phyloP scores from a whole-genome alignment of 371 early-diverging fungal species.

The Haplosporangium sp. region DNA sequence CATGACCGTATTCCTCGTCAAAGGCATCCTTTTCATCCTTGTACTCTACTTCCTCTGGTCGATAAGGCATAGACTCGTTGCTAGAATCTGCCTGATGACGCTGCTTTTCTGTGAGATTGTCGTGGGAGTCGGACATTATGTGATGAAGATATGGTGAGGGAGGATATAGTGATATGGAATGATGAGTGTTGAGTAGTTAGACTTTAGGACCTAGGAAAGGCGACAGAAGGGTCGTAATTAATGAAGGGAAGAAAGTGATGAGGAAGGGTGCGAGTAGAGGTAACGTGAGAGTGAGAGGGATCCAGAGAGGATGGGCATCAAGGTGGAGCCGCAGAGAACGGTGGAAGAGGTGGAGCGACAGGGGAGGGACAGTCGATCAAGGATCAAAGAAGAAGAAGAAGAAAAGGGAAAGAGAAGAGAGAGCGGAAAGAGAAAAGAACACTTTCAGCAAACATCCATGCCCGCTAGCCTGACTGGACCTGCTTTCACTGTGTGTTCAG shows the following conservation, averaged over 20 bases:
- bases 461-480: too few relatives aligned
- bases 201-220: neutral
- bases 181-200: neutral
- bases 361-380: slow-evolving; percentile 25
- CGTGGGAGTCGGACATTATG: slow-evolving; percentile 33
- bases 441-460: too few relatives aligned
- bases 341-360: neutral
- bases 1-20: slow-evolving; percentile 34
- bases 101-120: slow-evolving; percentile 34
- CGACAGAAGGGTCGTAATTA: neutral
- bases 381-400: slow-evolving; percentile 13
- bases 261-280: neutral
- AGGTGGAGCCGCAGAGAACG: neutral
- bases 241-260: neutral
- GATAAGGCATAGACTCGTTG: slow-evolving; percentile 29
- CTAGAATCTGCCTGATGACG: slow-evolving; percentile 2
- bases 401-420: neutral
- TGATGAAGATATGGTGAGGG: neutral
- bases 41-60: slow-evolving; percentile 36
- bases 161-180: neutral
- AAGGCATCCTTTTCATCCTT: slow-evolving; percentile 21
- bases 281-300: neutral
- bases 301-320: slow-evolving; percentile 3
- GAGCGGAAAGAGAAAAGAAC: neutral
- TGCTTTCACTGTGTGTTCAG: neutral